phyloP scores from a whole-genome alignment of 2,329 filamentous ascomycete genomes.

The Cercospora nicotianae region DNA sequence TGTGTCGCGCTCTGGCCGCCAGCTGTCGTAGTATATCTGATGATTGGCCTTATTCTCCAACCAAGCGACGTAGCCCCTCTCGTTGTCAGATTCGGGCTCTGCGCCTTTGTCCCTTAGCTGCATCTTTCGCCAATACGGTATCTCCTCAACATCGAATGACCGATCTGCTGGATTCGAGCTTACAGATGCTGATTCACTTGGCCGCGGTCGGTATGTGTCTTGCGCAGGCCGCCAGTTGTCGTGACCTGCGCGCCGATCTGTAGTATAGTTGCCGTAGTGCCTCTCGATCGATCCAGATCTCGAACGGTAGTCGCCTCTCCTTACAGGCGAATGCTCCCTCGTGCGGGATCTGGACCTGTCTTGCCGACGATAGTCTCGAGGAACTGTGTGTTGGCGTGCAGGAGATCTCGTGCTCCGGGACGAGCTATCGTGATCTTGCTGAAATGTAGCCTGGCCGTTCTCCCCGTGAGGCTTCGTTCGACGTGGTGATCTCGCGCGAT shows the following conservation, averaged over 20 bases:
- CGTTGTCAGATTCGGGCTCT: too few species aligned
- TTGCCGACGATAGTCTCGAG: neutral
- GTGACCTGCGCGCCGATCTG: neutral
- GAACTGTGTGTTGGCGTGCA: neutral
- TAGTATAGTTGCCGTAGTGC: neutral
- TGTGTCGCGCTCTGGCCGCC: neutral
- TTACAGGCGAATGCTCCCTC: neutral
- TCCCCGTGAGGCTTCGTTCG: neutral
- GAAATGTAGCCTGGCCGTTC: neutral
- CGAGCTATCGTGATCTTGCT: neutral
- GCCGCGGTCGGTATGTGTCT: too few species aligned
- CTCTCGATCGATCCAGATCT: neutral
- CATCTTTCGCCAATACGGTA: too few species aligned
- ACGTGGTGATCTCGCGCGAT: neutral
- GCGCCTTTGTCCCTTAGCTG: too few species aligned
- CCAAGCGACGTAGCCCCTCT: too few species aligned
- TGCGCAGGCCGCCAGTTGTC: too few species aligned
- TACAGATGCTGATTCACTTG: too few species aligned
- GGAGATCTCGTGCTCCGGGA: neutral
- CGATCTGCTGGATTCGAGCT: too few species aligned
- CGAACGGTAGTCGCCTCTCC: neutral
- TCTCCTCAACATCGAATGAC: too few species aligned
- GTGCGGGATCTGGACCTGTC: neutral
- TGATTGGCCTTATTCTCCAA: too few species aligned
- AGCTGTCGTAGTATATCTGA: neutral